Conservation (phyloP, 2,329 filamentous ascomycete genomes). For the Arthrobotrys iridis region DNA sequence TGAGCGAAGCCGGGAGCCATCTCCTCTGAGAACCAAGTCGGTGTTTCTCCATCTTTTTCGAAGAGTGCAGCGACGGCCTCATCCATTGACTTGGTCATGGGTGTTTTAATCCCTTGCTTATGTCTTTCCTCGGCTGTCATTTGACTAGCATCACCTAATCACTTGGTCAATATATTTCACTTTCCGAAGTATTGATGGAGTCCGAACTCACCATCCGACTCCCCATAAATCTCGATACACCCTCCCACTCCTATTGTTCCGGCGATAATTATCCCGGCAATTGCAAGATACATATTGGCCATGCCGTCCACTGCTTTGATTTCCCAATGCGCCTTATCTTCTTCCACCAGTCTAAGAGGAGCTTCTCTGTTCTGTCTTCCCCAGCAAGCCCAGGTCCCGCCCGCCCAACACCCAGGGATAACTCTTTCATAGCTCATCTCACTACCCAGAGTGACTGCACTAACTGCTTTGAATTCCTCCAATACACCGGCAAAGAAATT, state of each 20-base stretch:
- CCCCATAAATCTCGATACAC: conserved; percentile 64
- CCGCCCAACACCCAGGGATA: conserved; percentile 76
- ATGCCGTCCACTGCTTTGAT: conserved; percentile 80
- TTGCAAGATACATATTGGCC: conserved; percentile 79
- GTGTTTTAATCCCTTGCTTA: conserved; percentile 67
- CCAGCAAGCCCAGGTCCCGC: conserved; percentile 82
- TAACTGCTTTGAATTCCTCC: conserved; percentile 72
- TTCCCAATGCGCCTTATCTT: conserved; percentile 74
- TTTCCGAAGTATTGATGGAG: not conserved
- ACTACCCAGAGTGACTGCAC: conserved; percentile 75
- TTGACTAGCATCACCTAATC: conserved; percentile 65
- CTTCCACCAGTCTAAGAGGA: conserved; percentile 74
- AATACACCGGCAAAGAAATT: conserved; percentile 78
- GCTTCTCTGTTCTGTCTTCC: conserved; percentile 82
- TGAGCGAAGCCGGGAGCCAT: conserved; percentile 61
- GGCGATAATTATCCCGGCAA: conserved; percentile 70
- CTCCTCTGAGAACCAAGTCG: conserved; percentile 62
- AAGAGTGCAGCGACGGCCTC: conserved; percentile 68
- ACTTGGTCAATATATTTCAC: not conserved
- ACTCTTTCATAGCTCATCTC: conserved; percentile 75
- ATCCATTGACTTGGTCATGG: conserved; percentile 68
- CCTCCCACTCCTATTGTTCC: conserved; percentile 69
- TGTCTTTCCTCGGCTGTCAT: conserved; percentile 65
- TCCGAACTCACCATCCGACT: conserved; percentile 64
- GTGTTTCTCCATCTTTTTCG: conserved; percentile 61